phyloP scores from a whole-genome alignment of 164 flowering plant genomes.

The Chimonanthus salicifolius region DNA sequence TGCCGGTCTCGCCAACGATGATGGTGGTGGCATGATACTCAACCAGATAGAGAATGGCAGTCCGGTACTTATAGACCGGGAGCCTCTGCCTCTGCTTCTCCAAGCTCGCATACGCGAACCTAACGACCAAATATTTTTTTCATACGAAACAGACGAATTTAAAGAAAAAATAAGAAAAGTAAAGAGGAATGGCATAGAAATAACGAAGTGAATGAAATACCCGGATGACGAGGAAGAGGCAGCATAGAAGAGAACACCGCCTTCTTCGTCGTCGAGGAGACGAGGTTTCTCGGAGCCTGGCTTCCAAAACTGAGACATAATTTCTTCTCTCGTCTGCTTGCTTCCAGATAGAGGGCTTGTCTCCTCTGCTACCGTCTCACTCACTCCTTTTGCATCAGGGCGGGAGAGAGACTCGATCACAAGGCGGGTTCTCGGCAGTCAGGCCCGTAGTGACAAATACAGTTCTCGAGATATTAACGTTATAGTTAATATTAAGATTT shows the following conservation, averaged over 20 bases:
- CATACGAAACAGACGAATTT: not conserved
- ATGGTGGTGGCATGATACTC: conserved; percentile 85
- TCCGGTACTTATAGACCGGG: conserved; percentile 75
- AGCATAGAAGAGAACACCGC: conserved; percentile 67
- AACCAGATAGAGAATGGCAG: conserved; percentile 72
- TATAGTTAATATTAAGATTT: too few relatives aligned
- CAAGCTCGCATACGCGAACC: conserved; percentile 50
- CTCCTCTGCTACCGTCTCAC: not conserved
- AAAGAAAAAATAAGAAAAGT: not conserved
- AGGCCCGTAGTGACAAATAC: not conserved
- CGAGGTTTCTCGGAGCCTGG: conserved; percentile 88
- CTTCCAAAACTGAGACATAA: conserved; percentile 78
- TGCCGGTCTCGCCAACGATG: conserved; percentile 93
- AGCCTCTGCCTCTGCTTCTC: conserved; percentile 89
- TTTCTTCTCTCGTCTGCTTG: not conserved
- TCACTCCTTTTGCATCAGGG: not conserved
- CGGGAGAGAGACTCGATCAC: not conserved
- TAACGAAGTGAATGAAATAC: conserved; percentile 9
- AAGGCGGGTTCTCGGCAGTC: not conserved
- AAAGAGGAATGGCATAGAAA: not conserved
- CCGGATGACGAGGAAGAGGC: conserved; percentile 46
- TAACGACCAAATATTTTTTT: conserved; percentile 5
- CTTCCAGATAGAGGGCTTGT: not conserved
- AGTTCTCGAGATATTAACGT: too few relatives aligned
- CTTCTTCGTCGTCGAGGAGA: conserved; percentile 86